phyloP scores from a whole-genome alignment of 345 rosid species.

The Pistacia atlantica region DNA sequence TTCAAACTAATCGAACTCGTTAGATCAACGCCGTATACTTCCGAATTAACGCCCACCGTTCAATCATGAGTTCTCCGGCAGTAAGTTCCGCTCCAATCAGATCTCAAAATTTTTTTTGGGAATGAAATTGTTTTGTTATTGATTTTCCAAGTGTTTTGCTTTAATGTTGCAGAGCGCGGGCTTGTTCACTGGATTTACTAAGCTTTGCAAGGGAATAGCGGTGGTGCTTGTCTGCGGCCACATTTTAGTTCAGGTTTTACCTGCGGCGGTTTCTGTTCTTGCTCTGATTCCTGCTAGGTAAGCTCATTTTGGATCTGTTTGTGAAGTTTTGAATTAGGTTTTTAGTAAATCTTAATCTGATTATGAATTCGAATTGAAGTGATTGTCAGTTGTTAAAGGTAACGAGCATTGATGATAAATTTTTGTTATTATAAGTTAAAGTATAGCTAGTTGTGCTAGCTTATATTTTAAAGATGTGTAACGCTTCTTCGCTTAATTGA shows the following conservation, averaged over 20 bases:
- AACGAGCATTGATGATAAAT: neutral
- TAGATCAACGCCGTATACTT: slow-evolving; percentile 22
- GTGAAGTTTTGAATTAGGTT: neutral
- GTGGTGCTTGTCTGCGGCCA: slow-evolving; percentile 78
- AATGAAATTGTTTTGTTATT: neutral
- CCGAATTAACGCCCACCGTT: slow-evolving; percentile 7
- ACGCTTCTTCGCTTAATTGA: neutral
- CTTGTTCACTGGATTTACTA: slow-evolving; percentile 73
- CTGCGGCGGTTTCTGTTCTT: slow-evolving; percentile 65
- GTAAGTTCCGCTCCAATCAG: slow-evolving; percentile 17
- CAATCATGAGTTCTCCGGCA: slow-evolving; percentile 54
- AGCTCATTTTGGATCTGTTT: neutral
- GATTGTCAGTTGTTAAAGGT: neutral
- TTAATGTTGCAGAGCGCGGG: slow-evolving; percentile 50
- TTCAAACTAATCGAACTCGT: neutral
- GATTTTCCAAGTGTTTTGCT: neutral
- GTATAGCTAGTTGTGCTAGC: neutral
- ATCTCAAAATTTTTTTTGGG: neutral
- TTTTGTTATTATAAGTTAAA: neutral
- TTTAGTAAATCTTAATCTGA: neutral
- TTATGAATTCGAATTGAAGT: neutral
- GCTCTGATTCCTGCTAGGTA: slow-evolving; percentile 96
- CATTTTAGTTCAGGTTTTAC: slow-evolving; percentile 77
- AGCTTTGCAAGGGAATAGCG: slow-evolving; percentile 88
- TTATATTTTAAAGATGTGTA: neutral